Evolutionary conservation across 2,329 filamentous ascomycete genomes (phyloP).

Genomic region (Aspergillus viridinutans): DNA sequence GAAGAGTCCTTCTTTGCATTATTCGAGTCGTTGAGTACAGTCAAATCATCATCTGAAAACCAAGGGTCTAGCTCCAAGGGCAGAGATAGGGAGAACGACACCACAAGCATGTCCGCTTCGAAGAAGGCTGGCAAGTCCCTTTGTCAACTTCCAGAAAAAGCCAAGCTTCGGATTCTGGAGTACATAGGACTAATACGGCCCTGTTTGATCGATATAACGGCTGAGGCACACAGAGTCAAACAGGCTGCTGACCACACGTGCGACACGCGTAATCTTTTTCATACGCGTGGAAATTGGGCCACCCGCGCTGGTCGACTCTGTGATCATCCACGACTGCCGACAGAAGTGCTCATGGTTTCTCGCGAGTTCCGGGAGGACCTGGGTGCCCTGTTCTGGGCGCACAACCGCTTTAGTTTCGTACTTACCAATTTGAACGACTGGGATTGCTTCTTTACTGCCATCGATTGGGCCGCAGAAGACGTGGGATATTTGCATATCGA

Average conservation of each 20-base stretch:
- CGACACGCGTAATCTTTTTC: conserved; percentile 1
- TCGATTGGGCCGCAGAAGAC: conserved; percentile 10
- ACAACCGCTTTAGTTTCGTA: conserved; percentile 13
- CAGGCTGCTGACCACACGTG: background rate
- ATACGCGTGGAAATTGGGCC: conserved; percentile 4
- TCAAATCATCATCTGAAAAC: background rate
- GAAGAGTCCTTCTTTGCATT: conserved; percentile 1
- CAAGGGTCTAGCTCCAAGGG: background rate
- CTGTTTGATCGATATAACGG: conserved; percentile 16
- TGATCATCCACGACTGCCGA: conserved; percentile 16
- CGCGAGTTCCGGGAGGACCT: conserved; percentile 13
- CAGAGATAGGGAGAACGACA: background rate
- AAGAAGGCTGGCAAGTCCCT: conserved; percentile 6
- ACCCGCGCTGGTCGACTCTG: conserved; percentile 9
- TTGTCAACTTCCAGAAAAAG: conserved; percentile 16
- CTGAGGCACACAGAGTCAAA: conserved; percentile 9
- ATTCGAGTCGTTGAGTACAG: background rate
- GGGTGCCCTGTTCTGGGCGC: conserved; percentile 12
- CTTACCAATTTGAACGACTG: conserved; percentile 15
- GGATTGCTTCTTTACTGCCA: conserved; percentile 6
- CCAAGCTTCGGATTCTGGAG: conserved; percentile 17
- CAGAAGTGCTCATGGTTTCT: conserved; percentile 12
- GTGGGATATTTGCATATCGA: conserved; percentile 18
- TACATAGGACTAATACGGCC: conserved; percentile 19
- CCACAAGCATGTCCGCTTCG: background rate